Conservation (phyloP, 2,329 filamentous ascomycete species). For the Colletotrichum sp. region DNA sequence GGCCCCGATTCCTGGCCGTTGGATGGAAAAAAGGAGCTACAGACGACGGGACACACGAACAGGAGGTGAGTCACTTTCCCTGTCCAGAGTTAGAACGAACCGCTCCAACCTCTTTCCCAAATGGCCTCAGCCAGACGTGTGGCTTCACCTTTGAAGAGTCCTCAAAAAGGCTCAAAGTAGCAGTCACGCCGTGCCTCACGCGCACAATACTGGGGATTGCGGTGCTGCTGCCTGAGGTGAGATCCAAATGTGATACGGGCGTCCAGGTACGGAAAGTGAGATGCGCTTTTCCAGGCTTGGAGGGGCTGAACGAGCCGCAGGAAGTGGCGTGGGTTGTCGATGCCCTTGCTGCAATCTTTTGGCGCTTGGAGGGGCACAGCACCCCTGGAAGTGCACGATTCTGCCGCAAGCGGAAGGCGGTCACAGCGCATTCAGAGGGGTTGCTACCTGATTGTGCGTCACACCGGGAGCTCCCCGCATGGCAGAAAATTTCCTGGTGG, state of each 20-base stretch:
- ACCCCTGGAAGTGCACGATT: not conserved
- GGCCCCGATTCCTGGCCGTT: not conserved
- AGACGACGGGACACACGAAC: not conserved
- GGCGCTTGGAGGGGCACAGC: constrained; percentile 4
- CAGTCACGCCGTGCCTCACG: not conserved
- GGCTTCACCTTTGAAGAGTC: not conserved
- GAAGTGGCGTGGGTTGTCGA: not conserved
- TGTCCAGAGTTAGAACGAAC: not conserved
- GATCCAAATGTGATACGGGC: not conserved
- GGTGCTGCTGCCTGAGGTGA: not conserved
- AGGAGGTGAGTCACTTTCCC: constrained; percentile 14
- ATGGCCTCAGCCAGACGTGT: constrained; percentile 1
- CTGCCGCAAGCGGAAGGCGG: not conserved
- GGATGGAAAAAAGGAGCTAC: not conserved
- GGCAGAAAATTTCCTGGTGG: constrained; percentile 21
- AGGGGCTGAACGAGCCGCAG: not conserved
- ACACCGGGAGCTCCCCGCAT: constrained; percentile 12
- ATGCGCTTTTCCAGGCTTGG: not conserved
- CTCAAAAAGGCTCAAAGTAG: not conserved
- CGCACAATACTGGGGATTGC: not conserved
- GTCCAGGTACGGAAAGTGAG: not conserved
- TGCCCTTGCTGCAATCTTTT: not conserved
- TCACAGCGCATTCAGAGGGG: not conserved
- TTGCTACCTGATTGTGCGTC: constrained; percentile 13
- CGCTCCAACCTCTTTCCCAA: not conserved